Conservation (phyloP, 2,329 filamentous ascomycete genomes). For the Neonectria hederae region DNA sequence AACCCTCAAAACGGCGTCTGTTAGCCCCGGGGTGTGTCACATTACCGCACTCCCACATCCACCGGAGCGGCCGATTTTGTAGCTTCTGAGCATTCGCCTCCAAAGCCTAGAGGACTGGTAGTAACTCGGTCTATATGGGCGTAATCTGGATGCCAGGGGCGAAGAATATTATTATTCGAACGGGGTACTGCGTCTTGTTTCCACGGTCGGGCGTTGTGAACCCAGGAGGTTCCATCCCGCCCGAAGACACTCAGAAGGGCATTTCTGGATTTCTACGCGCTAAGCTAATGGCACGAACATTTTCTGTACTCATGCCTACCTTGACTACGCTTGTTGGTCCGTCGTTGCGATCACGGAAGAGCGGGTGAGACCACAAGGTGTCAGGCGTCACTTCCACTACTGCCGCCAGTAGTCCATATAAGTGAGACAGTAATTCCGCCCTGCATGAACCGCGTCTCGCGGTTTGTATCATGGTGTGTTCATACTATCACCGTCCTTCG, state of each 20-base stretch:
- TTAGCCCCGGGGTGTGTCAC: not conserved
- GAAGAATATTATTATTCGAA: too few species aligned
- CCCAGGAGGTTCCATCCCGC: too few species aligned
- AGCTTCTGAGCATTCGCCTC: not conserved
- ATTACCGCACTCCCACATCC: not conserved
- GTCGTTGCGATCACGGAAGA: not conserved
- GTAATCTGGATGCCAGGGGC: too few species aligned
- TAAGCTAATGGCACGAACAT: too few species aligned
- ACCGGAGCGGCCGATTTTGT: not conserved
- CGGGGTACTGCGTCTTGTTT: too few species aligned
- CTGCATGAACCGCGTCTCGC: not conserved
- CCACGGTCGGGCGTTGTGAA: too few species aligned
- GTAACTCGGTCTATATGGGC: not conserved
- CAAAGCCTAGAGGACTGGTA: not conserved
- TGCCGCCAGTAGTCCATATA: not conserved
- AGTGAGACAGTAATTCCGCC: not conserved
- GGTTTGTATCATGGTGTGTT: not conserved
- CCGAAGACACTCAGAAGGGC: too few species aligned
- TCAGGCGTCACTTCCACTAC: not conserved
- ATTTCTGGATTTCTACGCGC: too few species aligned
- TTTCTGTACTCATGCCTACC: not conserved
- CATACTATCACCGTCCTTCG: too few species aligned
- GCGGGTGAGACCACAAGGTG: not conserved
- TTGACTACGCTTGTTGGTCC: too few species aligned
- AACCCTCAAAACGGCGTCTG: not conserved